Conservation (phyloP, 768 basidiomycete genomes). For the Lactifluus piperatus region DNA sequence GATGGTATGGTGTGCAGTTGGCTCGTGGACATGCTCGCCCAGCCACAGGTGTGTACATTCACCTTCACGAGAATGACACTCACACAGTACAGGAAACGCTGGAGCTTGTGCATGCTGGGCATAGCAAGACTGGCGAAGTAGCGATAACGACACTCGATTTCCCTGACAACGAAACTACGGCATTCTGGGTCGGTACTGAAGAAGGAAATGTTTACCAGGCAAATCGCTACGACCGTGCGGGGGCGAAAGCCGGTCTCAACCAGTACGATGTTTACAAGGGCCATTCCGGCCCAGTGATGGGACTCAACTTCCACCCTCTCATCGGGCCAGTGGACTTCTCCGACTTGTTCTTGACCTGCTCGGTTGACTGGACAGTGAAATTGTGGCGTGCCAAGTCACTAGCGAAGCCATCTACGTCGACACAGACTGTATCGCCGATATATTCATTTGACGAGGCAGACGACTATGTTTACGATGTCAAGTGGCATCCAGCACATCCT, state of each 20-base stretch:
- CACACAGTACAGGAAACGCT: slow-evolving; percentile 69
- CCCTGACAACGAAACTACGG: slow-evolving; percentile 92
- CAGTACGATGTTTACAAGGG: slow-evolving; percentile 89
- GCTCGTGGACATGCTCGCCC: slow-evolving; percentile 97
- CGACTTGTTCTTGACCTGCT: slow-evolving; percentile 87
- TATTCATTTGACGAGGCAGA: slow-evolving; percentile 97
- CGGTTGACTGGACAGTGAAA: slow-evolving; percentile 98
- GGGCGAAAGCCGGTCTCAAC: slow-evolving; percentile 92
- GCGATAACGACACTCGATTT: slow-evolving; percentile 91
- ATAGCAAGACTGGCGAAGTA: slow-evolving; percentile 96
- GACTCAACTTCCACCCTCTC: slow-evolving; percentile 89
- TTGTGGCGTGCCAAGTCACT: slow-evolving; percentile 83
- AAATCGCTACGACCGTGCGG: slow-evolving; percentile 93
- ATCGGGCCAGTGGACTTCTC: slow-evolving; percentile 90
- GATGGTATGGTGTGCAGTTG: slow-evolving; percentile 97
- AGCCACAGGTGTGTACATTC: slow-evolving; percentile 66
- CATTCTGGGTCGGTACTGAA: slow-evolving; percentile 97
- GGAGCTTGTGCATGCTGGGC: slow-evolving; percentile 78
- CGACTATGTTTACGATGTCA: slow-evolving; percentile 98
- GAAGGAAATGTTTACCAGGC: slow-evolving; percentile 97
- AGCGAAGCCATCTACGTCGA: slow-evolving; percentile 57
- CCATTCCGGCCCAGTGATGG: slow-evolving; percentile 90
- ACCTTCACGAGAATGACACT: background rate
- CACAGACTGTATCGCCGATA: slow-evolving; percentile 56
- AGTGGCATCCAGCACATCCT: slow-evolving; percentile 96